Evolutionary conservation across 306 rosid genomes (phyloP).

Genomic region (Castanea sativa): DNA sequence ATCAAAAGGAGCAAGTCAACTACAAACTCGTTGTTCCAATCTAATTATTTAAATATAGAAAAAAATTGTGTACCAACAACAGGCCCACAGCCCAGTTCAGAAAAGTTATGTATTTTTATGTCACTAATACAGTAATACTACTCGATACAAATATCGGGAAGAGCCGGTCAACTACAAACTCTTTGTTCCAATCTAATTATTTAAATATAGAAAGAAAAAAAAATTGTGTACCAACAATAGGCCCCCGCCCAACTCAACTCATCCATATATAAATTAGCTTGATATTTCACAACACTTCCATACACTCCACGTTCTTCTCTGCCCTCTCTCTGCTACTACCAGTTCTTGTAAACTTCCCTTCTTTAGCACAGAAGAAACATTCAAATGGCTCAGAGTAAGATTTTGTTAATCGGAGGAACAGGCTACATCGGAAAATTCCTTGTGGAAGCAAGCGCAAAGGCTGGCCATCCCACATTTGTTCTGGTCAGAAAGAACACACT

Average conservation of each 20-base stretch:
- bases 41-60: too few relatives aligned
- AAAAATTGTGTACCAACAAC: too few relatives aligned
- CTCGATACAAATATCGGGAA: too few relatives aligned
- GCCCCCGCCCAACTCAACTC: background rate
- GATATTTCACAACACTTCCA: too few relatives aligned
- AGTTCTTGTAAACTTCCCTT: background rate
- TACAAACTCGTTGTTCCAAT: too few relatives aligned
- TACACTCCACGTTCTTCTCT: background rate
- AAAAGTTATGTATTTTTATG: too few relatives aligned
- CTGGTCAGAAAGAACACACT: conserved; percentile 63
- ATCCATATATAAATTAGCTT: background rate
- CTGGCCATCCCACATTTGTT: conserved; percentile 77
- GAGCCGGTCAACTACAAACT: too few relatives aligned
- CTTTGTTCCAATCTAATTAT: too few relatives aligned
- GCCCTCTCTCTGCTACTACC: too few relatives aligned
- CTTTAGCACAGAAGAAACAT: background rate
- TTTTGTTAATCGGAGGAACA: conserved; percentile 88
- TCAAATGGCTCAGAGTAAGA: conserved; percentile 71
- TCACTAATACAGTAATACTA: too few relatives aligned
- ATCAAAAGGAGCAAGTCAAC: too few relatives aligned
- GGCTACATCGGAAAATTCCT: conserved; percentile 79
- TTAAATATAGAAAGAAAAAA: too few relatives aligned
- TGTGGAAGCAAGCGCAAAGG: conserved; percentile 76
- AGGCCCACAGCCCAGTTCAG: background rate
- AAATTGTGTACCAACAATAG: background rate